Evolutionary conservation across 169 alveolate genomes (phyloP).

Genomic region (Eimeria praecox): DNA sequence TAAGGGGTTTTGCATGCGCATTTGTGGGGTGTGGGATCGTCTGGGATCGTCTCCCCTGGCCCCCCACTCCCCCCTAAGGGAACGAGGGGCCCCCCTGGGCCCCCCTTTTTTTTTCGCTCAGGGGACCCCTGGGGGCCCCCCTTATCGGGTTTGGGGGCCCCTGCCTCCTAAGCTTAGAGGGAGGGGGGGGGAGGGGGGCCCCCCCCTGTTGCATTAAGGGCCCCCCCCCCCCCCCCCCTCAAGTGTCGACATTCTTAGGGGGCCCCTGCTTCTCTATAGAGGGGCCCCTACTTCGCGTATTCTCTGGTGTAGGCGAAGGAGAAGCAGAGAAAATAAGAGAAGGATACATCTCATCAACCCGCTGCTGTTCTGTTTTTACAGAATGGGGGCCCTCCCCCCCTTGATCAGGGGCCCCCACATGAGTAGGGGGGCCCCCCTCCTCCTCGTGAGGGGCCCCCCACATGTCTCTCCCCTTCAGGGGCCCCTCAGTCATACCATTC

Average conservation of each 20-base stretch:
- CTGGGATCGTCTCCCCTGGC: no score
- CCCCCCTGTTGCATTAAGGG: not conserved
- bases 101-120: no score
- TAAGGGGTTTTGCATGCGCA: not conserved
- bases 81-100: no score
- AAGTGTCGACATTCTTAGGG: not conserved
- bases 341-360: not conserved
- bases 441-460: not conserved
- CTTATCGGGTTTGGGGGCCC: not conserved
- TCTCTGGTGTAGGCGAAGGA: not conserved
- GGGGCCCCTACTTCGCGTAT: slow-evolving; percentile 21
- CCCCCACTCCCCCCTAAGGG: no score
- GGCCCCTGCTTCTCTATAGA: not conserved
- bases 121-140: not conserved
- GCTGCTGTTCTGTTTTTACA: not conserved
- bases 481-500: no score
- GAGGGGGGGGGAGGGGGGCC: not conserved
- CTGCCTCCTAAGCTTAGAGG: not conserved
- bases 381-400: not conserved
- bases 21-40: no score
- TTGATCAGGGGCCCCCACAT: not conserved
- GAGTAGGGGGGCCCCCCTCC: not conserved
- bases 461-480: not conserved
- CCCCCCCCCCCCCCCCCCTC: not conserved
- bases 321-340: not conserved